A percentile compares a stretch with the other conserved stretches of the same genome.
Conservation (phyloP, 208 protist genomes). For the Leishmania guyanensis region DNA sequence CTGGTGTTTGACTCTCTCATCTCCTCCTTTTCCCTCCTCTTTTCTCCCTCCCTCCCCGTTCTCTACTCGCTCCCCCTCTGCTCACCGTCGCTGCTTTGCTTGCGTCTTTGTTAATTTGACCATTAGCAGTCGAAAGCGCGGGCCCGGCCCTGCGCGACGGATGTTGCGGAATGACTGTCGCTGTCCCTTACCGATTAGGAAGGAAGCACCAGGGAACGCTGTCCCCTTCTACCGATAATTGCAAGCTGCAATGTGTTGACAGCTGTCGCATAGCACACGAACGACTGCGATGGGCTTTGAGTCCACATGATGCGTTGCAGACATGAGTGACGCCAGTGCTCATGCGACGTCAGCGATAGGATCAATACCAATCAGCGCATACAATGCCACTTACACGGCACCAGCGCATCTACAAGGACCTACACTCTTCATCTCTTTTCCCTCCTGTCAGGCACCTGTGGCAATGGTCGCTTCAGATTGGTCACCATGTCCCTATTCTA, state of each 20-base stretch:
- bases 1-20: background rate
- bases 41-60: background rate
- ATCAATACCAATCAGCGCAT: background rate
- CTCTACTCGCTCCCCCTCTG: background rate
- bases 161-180: background rate
- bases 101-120: background rate
- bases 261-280: background rate
- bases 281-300: background rate
- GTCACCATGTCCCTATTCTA: slow-evolving; percentile 49
- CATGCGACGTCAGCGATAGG: background rate
- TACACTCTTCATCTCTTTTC: background rate
- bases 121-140: background rate
- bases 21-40: background rate
- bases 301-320: background rate
- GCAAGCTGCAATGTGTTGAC: background rate
- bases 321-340: background rate
- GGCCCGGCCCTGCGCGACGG: background rate
- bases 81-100: background rate
- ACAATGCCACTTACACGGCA: background rate
- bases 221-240: background rate
- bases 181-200: background rate
- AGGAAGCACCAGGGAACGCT: background rate
- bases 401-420: background rate
- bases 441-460: background rate
- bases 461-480: background rate